A percentile compares a stretch with the other conserved stretches of the same genome.
These are phyloP conservation scores for Mediolabrus comicus DNA, from an alignment of 108 stramenopile species.

Conservation along the genomic window DNA sequence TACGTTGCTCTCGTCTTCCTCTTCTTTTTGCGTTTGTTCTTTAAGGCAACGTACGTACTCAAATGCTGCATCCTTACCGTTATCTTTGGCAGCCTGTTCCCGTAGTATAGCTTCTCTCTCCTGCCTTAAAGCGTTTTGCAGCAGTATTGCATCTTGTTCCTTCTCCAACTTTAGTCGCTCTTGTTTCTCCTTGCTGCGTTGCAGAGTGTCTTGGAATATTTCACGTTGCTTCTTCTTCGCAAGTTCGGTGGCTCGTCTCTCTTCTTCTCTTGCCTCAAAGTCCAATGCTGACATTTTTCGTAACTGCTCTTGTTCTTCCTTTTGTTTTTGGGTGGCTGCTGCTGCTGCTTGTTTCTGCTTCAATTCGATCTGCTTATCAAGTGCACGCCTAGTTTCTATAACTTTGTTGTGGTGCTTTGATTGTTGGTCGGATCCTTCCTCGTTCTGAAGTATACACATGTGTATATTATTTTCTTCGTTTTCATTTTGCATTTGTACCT, in stretches of 20 bases:
- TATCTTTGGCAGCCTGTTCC: constrained; percentile 46
- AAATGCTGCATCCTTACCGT: constrained; percentile 27
- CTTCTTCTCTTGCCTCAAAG: constrained; percentile 19
- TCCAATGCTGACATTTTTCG: constrained; percentile 9
- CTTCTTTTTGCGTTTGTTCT: constrained; percentile 33
- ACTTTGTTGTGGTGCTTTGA: constrained; percentile 4
- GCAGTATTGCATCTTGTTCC: constrained; percentile 36
- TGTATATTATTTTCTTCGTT: neutral
- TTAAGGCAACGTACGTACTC: constrained; percentile 22
- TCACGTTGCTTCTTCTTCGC: constrained; percentile 29
- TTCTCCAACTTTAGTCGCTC: constrained; percentile 10
- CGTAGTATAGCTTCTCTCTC: constrained; percentile 27
- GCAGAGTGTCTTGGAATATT: constrained; percentile 13
- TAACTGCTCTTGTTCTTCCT: constrained; percentile 36
- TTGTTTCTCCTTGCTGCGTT: constrained; percentile 26
- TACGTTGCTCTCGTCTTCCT: constrained; percentile 25
- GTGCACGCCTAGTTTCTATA: constrained; percentile 15
- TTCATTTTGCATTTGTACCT: constrained; percentile 1
- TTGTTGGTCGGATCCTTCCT: constrained; percentile 17
- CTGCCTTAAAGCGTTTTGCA: constrained; percentile 40
- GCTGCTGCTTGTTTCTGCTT: constrained; percentile 27
- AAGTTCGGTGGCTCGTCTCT: constrained; percentile 6
- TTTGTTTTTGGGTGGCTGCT: constrained; percentile 4
- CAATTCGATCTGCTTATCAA: constrained; percentile 44
- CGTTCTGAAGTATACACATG: constrained; percentile 19